Conservation (phyloP, 129 eudicot species). For the Pittosporum tobira region DNA sequence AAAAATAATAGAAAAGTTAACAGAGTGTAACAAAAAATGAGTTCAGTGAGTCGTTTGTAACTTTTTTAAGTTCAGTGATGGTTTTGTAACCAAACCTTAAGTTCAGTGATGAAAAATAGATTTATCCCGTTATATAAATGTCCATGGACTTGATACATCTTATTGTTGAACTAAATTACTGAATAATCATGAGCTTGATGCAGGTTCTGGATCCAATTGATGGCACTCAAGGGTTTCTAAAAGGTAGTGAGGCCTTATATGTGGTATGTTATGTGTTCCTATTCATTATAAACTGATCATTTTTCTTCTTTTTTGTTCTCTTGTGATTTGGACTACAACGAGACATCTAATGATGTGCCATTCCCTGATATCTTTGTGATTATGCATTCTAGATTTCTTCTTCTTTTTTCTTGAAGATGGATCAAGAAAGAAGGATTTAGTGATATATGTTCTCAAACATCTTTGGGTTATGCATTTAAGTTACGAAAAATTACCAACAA, state of each 20-base stretch:
- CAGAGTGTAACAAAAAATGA: no score
- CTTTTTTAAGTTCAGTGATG: no score
- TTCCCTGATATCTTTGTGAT: neutral
- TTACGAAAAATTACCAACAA: neutral
- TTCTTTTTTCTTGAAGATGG: neutral
- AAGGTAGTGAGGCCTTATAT: constrained; percentile 74
- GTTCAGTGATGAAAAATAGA: no score
- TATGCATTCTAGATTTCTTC: neutral
- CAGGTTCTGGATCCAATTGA: constrained; percentile 97
- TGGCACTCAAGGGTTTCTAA: constrained; percentile 91
- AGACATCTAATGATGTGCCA: neutral
- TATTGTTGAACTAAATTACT: neutral
- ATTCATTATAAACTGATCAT: neutral
- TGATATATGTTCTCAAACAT: neutral
- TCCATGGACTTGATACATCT: neutral
- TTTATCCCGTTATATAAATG: neutral
- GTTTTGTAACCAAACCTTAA: no score
- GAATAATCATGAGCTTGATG: constrained; percentile 14
- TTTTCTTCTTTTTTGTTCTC: neutral
- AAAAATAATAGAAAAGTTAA: no score
- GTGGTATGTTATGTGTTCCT: constrained; percentile 54
- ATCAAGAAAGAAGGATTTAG: neutral
- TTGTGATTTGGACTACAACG: neutral
- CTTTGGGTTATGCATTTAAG: neutral
- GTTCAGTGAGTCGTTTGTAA: no score